Conservation (phyloP, 805 yeast species). For the Saccharomycopsis javanensis region DNA sequence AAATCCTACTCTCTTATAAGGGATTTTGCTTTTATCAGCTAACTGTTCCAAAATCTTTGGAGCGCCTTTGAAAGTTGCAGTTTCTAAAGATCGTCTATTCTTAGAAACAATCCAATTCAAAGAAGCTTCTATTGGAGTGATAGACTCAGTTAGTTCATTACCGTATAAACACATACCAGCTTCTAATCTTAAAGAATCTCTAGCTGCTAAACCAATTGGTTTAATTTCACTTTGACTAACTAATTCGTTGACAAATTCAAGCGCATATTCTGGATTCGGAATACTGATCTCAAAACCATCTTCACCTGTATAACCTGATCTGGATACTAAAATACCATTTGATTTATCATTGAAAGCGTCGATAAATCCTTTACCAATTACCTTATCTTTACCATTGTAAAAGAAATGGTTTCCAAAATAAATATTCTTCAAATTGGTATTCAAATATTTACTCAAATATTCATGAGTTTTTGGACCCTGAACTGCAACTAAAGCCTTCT, state of each 20-base stretch:
- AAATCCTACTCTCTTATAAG: slow-evolving; percentile 66
- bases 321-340: slow-evolving; percentile 61
- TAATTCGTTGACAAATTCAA: slow-evolving; percentile 51
- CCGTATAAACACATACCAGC: slow-evolving; percentile 99
- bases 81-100: slow-evolving; percentile 46
- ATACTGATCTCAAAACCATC: slow-evolving; percentile 94
- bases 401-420: slow-evolving; percentile 65
- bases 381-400: slow-evolving; percentile 22
- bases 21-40: slow-evolving; percentile 47
- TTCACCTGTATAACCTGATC: slow-evolving; percentile 98
- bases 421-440: slow-evolving; percentile 46
- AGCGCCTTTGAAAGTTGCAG: slow-evolving; percentile 64
- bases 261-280: slow-evolving; percentile 44
- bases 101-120: slow-evolving; percentile 87
- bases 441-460: slow-evolving; percentile 54
- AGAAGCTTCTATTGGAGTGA: slow-evolving; percentile 83
- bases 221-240: slow-evolving; percentile 48
- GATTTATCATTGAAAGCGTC: slow-evolving; percentile 30
- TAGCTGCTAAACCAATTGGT: slow-evolving; percentile 96
- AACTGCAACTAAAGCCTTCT: slow-evolving; percentile 63
- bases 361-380: slow-evolving; percentile 20
- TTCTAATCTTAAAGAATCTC: slow-evolving; percentile 90
- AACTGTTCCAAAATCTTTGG: slow-evolving; percentile 60
- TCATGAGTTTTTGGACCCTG: slow-evolving; percentile 87
- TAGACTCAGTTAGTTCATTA: slow-evolving; percentile 69